Conservation (phyloP, 768 basidiomycete species). For the Xerocomellus amylosporus region DNA sequence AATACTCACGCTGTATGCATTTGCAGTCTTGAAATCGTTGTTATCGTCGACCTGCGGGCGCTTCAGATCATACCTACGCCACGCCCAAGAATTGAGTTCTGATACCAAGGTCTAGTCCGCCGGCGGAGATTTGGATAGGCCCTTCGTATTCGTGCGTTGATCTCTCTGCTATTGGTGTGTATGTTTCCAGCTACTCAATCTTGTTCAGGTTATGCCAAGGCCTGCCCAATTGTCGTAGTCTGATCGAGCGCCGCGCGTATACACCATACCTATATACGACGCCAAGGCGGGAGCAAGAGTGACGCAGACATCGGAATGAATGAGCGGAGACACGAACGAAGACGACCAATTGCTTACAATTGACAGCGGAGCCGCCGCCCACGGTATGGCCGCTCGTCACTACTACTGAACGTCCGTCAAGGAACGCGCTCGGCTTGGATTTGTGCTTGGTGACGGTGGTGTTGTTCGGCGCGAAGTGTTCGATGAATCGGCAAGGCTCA, state of each 20-base stretch:
- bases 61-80: not conserved
- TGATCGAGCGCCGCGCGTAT: not conserved
- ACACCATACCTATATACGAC: not conserved
- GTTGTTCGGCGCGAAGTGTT: not conserved
- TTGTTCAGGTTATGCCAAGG: not conserved
- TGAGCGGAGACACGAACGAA: no score
- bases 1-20: not conserved
- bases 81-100: not conserved
- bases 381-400: not conserved
- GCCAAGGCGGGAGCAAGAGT: no score
- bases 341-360: not conserved
- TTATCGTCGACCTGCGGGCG: not conserved
- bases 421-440: not conserved
- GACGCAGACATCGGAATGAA: no score
- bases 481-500: not conserved
- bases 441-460: not conserved
- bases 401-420: not conserved
- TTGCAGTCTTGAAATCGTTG: not conserved
- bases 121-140: not conserved
- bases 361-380: not conserved
- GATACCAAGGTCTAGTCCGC: not conserved
- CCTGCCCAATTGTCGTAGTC: not conserved
- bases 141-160: not conserved
- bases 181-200: not conserved
- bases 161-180: not conserved